Conservation (phyloP, 2,329 filamentous ascomycete species). For the Claviceps capensis region DNA sequence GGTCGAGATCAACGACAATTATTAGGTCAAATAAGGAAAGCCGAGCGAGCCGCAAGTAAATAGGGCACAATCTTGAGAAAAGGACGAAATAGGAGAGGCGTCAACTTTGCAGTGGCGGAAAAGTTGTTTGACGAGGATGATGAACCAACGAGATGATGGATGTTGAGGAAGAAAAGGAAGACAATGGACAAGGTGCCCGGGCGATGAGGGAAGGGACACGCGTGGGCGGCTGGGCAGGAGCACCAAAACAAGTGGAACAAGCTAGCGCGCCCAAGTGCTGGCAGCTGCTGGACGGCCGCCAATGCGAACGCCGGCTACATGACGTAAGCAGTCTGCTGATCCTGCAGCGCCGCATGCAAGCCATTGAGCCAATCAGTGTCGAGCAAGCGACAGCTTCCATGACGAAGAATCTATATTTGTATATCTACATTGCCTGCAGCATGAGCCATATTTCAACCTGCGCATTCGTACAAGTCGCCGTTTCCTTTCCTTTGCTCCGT, state of each 20-base stretch:
- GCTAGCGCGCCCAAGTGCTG: background rate
- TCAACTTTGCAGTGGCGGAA: slow-evolving; percentile 1
- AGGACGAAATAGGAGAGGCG: background rate
- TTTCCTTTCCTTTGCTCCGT: no score
- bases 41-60: background rate
- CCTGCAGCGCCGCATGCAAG: no score
- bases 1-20: background rate
- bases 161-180: background rate
- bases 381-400: background rate
- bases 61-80: background rate
- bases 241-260: background rate
- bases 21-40: background rate
- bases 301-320: background rate
- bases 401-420: no score
- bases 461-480: no score
- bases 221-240: background rate
- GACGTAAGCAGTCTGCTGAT: background rate
- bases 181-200: background rate
- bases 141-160: slow-evolving; percentile 1
- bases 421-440: no score
- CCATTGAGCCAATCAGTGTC: background rate
- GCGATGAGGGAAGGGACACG: background rate
- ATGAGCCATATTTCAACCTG: no score
- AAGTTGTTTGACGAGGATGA: background rate
- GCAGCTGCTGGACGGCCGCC: background rate